These are phyloP conservation scores for Scalesia atractyloides DNA, from an alignment of 129 eudicot species.

Conservation along the genomic window DNA sequence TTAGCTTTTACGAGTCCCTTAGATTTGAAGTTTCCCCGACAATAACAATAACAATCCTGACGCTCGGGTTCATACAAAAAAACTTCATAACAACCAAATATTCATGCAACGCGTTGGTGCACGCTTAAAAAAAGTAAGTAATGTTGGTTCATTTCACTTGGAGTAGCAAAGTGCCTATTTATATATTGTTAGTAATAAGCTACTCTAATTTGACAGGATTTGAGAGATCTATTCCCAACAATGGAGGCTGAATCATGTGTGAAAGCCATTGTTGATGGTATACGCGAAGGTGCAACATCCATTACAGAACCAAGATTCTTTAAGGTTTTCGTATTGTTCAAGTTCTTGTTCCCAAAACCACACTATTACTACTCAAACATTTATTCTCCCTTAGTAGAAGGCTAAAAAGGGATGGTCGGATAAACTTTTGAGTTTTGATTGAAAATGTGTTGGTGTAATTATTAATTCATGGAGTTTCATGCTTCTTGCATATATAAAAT, in stretches of 20 bases:
- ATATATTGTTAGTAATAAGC: not conserved
- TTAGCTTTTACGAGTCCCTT: constrained; percentile 42
- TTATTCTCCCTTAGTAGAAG: not conserved
- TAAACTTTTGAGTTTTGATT: not conserved
- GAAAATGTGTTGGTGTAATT: not conserved
- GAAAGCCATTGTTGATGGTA: constrained; percentile 36
- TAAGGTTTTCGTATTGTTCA: constrained; percentile 20
- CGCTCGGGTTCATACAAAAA: constrained; percentile 33
- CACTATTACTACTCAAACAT: constrained; percentile 6
- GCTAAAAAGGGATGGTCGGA: not conserved
- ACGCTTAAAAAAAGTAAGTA: constrained; percentile 18
- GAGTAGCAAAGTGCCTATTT: not conserved
- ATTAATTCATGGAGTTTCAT: not conserved
- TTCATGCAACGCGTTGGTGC: constrained; percentile 13
- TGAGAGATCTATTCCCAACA: constrained; percentile 10
- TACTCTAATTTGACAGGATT: constrained; percentile 14
- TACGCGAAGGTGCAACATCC: constrained; percentile 34
- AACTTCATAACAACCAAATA: constrained; percentile 29
- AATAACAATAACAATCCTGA: constrained; percentile 33
- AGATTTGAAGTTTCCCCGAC: constrained; percentile 37
- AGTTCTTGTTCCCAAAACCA: constrained; percentile 34
- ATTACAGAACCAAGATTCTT: constrained; percentile 31
- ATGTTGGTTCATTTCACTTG: not conserved
- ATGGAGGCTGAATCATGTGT: constrained; percentile 36
- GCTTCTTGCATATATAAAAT: not conserved